Evolutionary conservation across 768 basidiomycete genomes (phyloP), one percentile per base, ranked within the genome.

Genomic region (Mycena vitilis): DNA sequence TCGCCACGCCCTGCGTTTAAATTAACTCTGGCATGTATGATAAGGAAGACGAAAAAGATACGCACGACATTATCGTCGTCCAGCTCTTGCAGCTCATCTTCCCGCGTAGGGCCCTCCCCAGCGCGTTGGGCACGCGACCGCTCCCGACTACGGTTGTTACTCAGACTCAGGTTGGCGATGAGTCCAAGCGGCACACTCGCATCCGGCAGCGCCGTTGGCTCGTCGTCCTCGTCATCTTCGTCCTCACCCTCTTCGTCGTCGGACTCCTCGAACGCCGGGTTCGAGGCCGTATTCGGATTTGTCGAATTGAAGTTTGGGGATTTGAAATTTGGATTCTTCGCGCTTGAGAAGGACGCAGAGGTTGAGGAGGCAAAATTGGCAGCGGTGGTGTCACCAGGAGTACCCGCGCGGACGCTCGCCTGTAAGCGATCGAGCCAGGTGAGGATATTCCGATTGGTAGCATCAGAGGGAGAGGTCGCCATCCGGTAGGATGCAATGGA

Each of bases 401-500:
- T 81, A 60, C 52, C 79, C 20, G 83, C 82, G 40, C 84, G 86
- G 52, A 90, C 84, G 69, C 88, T 88, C 0, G 86, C 83, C 75
- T 91, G 87, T 0, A 92, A 81, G 7, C 88, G 87, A 69, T 93
- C 90, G 63, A 94, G 83, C 92, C 92, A 94, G 11, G 87, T 90
- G n/a, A 91, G 78, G 38, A 93, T 85, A 65, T 88, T 88, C 37
- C 85, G 78, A 65, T 93, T 92, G 71, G 87, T 87, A 59, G 86
- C 84, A 73, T 94, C 92, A 6, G 89, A 89, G 4, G 92, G 89
- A 0, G 92, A 91, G 0, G 91, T 92, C 7, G 92, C 91, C 86
- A 89, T 86, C 45, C 90, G 85, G 74, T 93, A 94, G 2, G 92
- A 91, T 6, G 90, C 91, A 68, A 94, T 92, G 2, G 91, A 88